Evolutionary conservation across 148 eudicot species (phyloP), one percentile per base, ranked within the genome.

Genomic region (Vaccinium vitisidaea): DNA sequence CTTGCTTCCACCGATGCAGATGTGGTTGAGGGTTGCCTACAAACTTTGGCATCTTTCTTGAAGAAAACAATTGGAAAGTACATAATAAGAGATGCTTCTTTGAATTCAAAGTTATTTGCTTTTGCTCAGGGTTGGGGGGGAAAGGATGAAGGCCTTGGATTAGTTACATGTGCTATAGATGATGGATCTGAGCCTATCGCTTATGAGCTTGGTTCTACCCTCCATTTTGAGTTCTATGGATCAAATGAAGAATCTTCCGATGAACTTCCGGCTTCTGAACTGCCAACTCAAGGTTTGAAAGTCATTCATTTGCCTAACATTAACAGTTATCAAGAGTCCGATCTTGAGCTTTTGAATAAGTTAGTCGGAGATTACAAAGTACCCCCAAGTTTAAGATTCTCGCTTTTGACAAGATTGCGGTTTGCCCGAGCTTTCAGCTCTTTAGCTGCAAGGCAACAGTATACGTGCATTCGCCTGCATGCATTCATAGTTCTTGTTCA

Each of bases 71-170:
- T 95, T 76, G 99, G 99, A 23, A 97, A 97, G 86, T 90, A 91
- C 79, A 83, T 92, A 4, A 93, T 95, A 81, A 93, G 95, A 88
- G 98, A 95, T 88, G 86, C 91, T 84, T 90, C 93, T 86, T 89
- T 97, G 82, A 94, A 90, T 79, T 95, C 98, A 78, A 94, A 95
- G 87, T 85, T 97, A 78, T 93, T 94, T 87, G 87, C 98, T 86
- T 91, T 97, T 91, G 97, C 98, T 75, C 99, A 97, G 90, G 99
- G 98, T 79, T 97, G 98, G 99, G 99, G 99, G 16, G 94, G 96
- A 79, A 97, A 97, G 85, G 99, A 97, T 90, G 99, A 95, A 87
- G 99, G 99, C 74, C 93, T 97, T 55, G 99, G 99, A 83, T 90
- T 97, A 54, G 88, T 92, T 90, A 91, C 98, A 43, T 97, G 99